phyloP scores from a whole-genome alignment of 2,329 filamentous ascomycete species.

The Colletotrichum tabaci region DNA sequence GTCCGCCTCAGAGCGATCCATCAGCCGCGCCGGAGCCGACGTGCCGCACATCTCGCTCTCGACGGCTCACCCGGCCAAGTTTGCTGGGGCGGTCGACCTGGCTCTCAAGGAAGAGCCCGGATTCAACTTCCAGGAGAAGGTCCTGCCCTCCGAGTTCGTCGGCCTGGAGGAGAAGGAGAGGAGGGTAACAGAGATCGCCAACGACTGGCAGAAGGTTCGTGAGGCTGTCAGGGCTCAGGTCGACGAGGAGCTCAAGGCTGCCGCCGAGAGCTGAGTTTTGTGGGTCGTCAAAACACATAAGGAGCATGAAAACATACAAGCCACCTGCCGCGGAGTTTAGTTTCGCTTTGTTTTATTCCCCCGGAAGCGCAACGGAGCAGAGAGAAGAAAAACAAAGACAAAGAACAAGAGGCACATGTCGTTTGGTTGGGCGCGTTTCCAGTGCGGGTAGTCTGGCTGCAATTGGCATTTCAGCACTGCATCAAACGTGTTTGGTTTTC shows the following conservation, averaged over 20 bases:
- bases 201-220: conserved; percentile 81
- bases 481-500: conserved; percentile 10
- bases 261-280: conserved; percentile 24
- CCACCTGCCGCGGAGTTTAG: not conserved
- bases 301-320: conserved; percentile 5
- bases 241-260: conserved; percentile 68
- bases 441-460: conserved; percentile 1
- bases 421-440: conserved; percentile 1
- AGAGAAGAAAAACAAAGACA: not conserved
- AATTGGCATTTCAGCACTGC: conserved; percentile 14
- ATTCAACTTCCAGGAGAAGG: conserved; percentile 81
- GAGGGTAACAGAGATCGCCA: conserved; percentile 78
- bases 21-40: conserved; percentile 65
- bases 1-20: conserved; percentile 80
- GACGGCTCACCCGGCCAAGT: conserved; percentile 97
- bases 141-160: conserved; percentile 86
- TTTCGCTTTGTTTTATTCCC: not conserved
- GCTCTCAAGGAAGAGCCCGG: conserved; percentile 80
- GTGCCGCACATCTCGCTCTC: conserved; percentile 86
- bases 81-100: conserved; percentile 85
- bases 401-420: conserved; percentile 10
- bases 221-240: conserved; percentile 84
- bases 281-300: not conserved
- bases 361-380: not conserved
- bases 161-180: conserved; percentile 84